phyloP scores from a whole-genome alignment of 1,284 basidiomycete species.

The Thelephora terrestris region DNA sequence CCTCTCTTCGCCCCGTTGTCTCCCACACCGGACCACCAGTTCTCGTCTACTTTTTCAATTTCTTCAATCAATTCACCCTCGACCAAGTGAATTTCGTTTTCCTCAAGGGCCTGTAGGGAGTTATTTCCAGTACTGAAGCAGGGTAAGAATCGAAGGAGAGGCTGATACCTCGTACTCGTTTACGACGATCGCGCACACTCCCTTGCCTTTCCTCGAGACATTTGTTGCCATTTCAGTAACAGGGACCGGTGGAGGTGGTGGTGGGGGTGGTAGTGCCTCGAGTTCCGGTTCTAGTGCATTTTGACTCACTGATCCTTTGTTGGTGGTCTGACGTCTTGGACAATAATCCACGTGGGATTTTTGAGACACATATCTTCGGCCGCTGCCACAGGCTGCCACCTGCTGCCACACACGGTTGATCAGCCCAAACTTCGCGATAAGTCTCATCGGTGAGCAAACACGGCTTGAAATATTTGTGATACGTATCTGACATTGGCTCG shows the following conservation, averaged over 20 bases:
- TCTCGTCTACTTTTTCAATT: slow-evolving; percentile 79
- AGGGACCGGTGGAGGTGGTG: slow-evolving; percentile 17
- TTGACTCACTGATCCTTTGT: no score
- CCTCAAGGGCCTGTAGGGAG: slow-evolving; percentile 52
- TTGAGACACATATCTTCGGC: no score
- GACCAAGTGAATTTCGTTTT: slow-evolving; percentile 72
- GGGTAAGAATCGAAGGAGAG: not conserved
- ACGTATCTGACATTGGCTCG: no score
- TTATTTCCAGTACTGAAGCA: not conserved
- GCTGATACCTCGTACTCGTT: slow-evolving; percentile 79
- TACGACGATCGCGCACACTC: slow-evolving; percentile 53
- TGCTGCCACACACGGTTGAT: no score
- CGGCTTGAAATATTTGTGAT: no score
- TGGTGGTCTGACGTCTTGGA: no score
- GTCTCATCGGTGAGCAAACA: no score
- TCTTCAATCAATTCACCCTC: slow-evolving; percentile 80
- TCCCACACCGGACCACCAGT: slow-evolving; percentile 76
- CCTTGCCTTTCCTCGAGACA: slow-evolving; percentile 26
- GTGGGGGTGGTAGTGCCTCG: slow-evolving; percentile 27
- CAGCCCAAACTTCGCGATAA: no score
- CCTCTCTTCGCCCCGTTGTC: slow-evolving; percentile 54
- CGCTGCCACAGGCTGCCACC: no score
- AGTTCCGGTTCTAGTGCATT: no score
- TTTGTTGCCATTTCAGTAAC: slow-evolving; percentile 16
- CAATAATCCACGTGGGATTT: no score